Percentiles rank a stretch among this genome's conserved stretches.
These are phyloP conservation scores for Fusarium mundagurra DNA, from an alignment of 2,329 filamentous ascomycete genomes.

Conservation along the genomic window DNA sequence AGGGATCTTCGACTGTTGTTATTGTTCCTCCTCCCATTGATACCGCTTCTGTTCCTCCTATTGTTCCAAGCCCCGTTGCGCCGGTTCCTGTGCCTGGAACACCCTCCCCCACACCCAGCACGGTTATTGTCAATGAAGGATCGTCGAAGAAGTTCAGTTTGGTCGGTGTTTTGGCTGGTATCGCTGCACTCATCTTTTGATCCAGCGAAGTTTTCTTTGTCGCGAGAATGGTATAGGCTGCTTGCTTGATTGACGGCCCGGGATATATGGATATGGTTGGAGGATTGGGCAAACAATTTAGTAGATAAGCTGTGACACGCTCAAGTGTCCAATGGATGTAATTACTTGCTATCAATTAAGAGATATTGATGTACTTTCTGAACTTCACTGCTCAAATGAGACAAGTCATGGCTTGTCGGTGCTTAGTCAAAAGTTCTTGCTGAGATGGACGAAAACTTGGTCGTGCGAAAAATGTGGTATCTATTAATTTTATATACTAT, in stretches of 20 bases:
- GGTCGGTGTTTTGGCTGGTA: slow-evolving; percentile 37
- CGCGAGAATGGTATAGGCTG: background rate
- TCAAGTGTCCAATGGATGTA: slow-evolving; percentile 6
- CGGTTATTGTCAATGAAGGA: slow-evolving; percentile 29
- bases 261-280: background rate
- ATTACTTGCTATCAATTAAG: slow-evolving; percentile 11
- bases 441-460: background rate
- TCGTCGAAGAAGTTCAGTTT: slow-evolving; percentile 27
- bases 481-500: slow-evolving; percentile 13
- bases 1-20: slow-evolving; percentile 13
- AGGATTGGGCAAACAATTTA: background rate
- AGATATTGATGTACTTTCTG: background rate
- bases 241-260: background rate
- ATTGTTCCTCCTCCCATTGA: slow-evolving; percentile 5
- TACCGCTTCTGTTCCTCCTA: background rate
- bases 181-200: slow-evolving; percentile 32
- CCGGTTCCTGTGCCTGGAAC: slow-evolving; percentile 14
- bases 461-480: slow-evolving; percentile 16
- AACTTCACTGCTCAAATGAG: background rate
- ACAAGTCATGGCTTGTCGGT: background rate
- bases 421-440: background rate
- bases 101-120: slow-evolving; percentile 11
- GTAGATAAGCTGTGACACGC: background rate
- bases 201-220: background rate
- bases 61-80: background rate